phyloP scores from a whole-genome alignment of 2,329 filamentous ascomycete species.

The Fusarium pseudocircinatum region DNA sequence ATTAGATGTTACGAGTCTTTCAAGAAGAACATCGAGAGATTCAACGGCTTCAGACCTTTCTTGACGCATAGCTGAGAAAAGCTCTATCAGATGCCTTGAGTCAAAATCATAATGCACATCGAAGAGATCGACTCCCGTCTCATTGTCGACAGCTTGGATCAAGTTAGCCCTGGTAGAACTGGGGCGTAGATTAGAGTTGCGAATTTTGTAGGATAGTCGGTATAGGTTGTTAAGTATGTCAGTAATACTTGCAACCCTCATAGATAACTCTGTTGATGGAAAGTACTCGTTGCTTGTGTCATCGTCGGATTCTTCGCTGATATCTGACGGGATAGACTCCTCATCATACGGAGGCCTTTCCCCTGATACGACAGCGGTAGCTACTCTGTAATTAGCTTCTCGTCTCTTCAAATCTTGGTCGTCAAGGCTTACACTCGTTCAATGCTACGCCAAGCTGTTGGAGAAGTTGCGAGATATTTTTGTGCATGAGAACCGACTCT shows the following conservation, averaged over 20 bases:
- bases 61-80: rapidly evolving
- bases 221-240: neutral
- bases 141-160: neutral
- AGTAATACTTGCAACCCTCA: neutral
- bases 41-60: rapidly evolving
- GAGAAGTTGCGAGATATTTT: neutral
- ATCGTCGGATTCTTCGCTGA: neutral
- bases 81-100: neutral
- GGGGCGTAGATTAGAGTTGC: rapidly evolving
- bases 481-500: neutral
- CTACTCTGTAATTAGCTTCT: rapidly evolving
- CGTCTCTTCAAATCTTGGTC: rapidly evolving
- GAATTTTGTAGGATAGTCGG: neutral
- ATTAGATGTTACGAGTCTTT: neutral
- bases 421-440: neutral
- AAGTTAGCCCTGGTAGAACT: rapidly evolving
- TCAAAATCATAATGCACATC: neutral
- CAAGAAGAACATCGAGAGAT: rapidly evolving
- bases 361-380: neutral
- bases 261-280: neutral
- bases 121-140: neutral
- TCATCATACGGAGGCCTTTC: neutral
- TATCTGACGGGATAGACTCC: neutral
- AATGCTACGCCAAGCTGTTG: rapidly evolving
- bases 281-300: neutral